Conservation (phyloP, 2,329 filamentous ascomycete species). For the Trichoderma sp. region DNA sequence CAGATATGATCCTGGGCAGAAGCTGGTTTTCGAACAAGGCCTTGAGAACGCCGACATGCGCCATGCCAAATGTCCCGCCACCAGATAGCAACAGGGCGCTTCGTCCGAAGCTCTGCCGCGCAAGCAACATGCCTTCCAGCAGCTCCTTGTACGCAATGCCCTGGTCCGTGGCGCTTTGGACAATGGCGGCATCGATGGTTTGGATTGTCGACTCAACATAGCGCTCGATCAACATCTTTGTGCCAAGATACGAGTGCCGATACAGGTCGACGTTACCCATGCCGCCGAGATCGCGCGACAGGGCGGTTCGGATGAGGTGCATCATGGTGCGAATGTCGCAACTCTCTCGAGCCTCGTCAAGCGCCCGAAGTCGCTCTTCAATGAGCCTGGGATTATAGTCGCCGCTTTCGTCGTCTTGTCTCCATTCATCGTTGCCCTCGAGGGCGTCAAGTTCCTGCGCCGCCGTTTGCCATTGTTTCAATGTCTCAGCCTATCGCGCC, state of each 20-base stretch:
- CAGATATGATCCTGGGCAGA: constrained; percentile 81
- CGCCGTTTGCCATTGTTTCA: constrained; percentile 70
- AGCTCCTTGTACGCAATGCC: constrained; percentile 56
- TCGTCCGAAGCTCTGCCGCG: constrained; percentile 78
- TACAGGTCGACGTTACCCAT: constrained; percentile 85
- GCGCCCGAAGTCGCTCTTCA: constrained; percentile 62
- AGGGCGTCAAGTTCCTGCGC: constrained; percentile 74
- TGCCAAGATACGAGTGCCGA: constrained; percentile 78
- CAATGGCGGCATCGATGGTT: constrained; percentile 70
- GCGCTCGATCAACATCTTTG: constrained; percentile 79
- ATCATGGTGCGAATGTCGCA: constrained; percentile 75
- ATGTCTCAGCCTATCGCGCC: constrained; percentile 58
- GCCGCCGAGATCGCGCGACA: constrained; percentile 77
- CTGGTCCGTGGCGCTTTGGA: constrained; percentile 51
- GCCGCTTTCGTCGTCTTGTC: constrained; percentile 55
- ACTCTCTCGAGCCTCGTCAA: constrained; percentile 69
- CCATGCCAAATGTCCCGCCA: constrained; percentile 87
- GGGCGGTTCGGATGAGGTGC: constrained; percentile 72
- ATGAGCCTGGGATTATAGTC: constrained; percentile 73
- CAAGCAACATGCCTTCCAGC: constrained; percentile 66
- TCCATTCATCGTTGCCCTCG: constrained; percentile 81
- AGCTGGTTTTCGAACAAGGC: constrained; percentile 70
- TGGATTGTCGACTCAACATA: constrained; percentile 78
- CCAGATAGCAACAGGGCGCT: constrained; percentile 80
- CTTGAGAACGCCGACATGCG: constrained; percentile 84